Base-by-base conservation (phyloP, 257 asterid genomes). In the Przewalskia tangutica region DNA sequence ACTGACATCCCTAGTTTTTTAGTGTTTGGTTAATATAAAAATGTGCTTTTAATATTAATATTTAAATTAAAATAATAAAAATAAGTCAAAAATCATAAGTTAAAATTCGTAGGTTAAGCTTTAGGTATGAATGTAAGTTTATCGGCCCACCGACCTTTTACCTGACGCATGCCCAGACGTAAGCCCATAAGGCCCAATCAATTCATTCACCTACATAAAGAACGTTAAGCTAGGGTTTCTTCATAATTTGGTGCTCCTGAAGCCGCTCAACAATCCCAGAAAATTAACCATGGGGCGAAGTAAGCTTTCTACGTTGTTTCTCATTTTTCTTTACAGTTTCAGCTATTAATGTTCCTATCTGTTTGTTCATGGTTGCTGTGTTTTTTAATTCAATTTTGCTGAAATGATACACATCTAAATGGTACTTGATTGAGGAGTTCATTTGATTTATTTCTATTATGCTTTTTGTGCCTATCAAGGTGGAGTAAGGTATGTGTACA, bases 261-360 rank as follows among this genome's bases (percentile, higher is more conserved):
- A 14, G 85, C 84, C 55, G 88, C 86, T 7, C 65, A 82, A 18
- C 80, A 59, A 42, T 51, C 4, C 18, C 42, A 55, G 77, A 71
- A 13, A 66, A 66, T 20, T 82, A 63, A 89, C 91, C 85, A 93
- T 91, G 97, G 97, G 97, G 46, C 88, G 96, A 90, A 93, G 97
- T 91, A 88, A 88, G 96, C 1, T 11, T 18, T 27, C 32, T 27
- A 38, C 4, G 42, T 6, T 20, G 16, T 38, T 17, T 0, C 5
- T 77, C 32, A 42, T 7, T 3, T 3, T 3, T 1, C 9, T 2
- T 3, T 0, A 27, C 42, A 27, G 12, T 63, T 2, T 12, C 63
- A 62, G 17, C n/a, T 27, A 27, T 4, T 12, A 56, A 17, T 32
- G 46, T 64, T 36, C 11, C 75, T 7, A 17, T 40, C 13, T 38